Evolutionary conservation across 257 asterid genomes (phyloP), one percentile per base, ranked within the genome.

Genomic region (Paraleonurus japonicus): DNA sequence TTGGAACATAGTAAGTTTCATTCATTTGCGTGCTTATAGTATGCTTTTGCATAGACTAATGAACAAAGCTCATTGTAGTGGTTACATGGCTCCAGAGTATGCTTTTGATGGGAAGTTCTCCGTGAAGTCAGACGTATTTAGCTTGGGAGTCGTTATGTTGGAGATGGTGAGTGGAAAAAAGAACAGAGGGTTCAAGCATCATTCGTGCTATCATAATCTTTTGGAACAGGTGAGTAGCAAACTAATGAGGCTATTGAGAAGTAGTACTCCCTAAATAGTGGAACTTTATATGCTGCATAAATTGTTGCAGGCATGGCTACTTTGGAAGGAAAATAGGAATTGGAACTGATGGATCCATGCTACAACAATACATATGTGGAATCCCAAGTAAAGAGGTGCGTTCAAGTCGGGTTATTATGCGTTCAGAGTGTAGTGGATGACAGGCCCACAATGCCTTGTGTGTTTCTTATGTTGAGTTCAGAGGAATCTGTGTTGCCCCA

Each of bases 271-370:
- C n/a, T n/a, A n/a, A n/a, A n/a, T n/a, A 54, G 32, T 4, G 20
- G 54, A 2, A 30, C 22, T 50, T 50, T 17, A 17, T 50, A 12
- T 11, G n/a, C 3, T 16, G 33, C n/a, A 23, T 48, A 10, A 61
- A 13, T 6, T 26, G 15, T 17, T 55, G 39, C 62, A 75, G 75
- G 75, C 75, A 50, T 75, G 67, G 79, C 45, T 61, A 13, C 66
- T 69, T 4, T 75, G 75, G 75, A 68, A 35, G 51, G 75, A 69
- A 51, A 51, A 69, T 23, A 37, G 71, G 71, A 13, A 19, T 1
- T 69, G 71, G 79, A 75, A 7, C n/a, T 75, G 57, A 75, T 75
- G 75, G 75, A 75, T 61, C 51, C 59, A 53, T 69, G 75, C 54
- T 69, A 53, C 45, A 51, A 61, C 6, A 17, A 23, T 4, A 45